Base-by-base conservation (phyloP, 176 grass and related monocot genomes). In the Rhynchospora breviuscula region DNA sequence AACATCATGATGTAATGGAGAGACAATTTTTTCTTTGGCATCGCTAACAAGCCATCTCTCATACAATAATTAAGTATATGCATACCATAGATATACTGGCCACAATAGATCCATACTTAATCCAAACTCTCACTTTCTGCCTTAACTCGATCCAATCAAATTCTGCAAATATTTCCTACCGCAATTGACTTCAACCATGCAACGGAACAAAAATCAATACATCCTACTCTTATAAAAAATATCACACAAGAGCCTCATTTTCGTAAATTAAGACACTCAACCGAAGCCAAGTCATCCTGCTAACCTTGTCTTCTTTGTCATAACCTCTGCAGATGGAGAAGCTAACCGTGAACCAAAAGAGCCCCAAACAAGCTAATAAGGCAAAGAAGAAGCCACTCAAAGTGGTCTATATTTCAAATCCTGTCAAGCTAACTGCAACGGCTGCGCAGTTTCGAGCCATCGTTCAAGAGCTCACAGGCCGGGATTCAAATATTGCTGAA, bases 401-500 rank as follows among this genome's bases (percentile, higher is more conserved):
- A 85, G 62, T 97, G 53, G 88, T 93, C 59, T 93, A 93, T 90
- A 93, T 97, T 87, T 84, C 84, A 67, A 97, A 97, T 85, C 94
- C 94, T 12, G 69, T 97, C 83, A 85, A 90, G 65, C 87, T 97
- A 49, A 90, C 84, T 2, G 88, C 94, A 62, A 91, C 78, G 59
- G 85, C 17, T 35, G 89, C 81, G 17, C 87, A 88, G 1, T 97
- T 97, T 86, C 91, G 91, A n/a, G 82, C 87, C 57, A 59, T 91
- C 46, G 94, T 97, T 76, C 91, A 97, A 87, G 88, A 91, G 86
- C 87, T 97, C 86, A 97, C 94, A 59, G 94, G 94, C 78, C 89
- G 59, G 21, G 61, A 82, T 67, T 82, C 80, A 8, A 82, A 82
- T 12, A 65, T 82, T 21, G n/a, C 57, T 25, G 80, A 82, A 26